phyloP scores from a whole-genome alignment of 1,284 basidiomycete genomes.

The Volvariella surrecta region DNA sequence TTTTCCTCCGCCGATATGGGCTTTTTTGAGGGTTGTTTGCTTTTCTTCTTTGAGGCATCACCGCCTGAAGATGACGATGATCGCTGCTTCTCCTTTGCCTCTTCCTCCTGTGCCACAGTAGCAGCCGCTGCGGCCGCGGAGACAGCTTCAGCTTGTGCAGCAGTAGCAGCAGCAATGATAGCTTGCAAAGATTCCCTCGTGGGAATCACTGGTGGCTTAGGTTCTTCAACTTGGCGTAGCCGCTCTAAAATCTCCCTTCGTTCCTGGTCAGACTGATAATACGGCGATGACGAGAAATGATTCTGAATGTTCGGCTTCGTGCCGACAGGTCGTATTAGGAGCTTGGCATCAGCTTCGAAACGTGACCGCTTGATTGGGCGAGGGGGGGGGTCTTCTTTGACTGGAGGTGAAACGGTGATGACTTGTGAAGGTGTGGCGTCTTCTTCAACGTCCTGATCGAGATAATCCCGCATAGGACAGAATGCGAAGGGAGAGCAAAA shows the following conservation, averaged over 20 bases:
- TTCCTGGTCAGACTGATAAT: too few species aligned
- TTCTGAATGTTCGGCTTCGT: too few species aligned
- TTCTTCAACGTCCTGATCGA: conserved; percentile 15
- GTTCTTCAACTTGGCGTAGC: too few species aligned
- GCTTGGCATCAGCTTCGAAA: too few species aligned
- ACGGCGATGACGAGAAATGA: too few species aligned
- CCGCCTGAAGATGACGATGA: conserved; percentile 22
- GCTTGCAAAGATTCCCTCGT: conserved; percentile 17
- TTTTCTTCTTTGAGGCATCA: conserved; percentile 25
- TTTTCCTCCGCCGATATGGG: conserved; percentile 42
- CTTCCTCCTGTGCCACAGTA: conserved; percentile 32
- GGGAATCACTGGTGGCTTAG: not conserved
- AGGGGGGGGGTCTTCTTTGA: too few species aligned
- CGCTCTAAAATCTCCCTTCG: too few species aligned
- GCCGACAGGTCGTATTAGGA: too few species aligned
- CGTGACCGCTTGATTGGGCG: too few species aligned
- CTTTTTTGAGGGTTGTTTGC: conserved; percentile 26
- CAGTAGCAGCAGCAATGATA: conserved; percentile 34
- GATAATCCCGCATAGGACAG: not conserved
- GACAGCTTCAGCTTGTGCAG: conserved; percentile 35
- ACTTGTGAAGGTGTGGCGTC: conserved; percentile 4
- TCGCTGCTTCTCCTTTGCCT: conserved; percentile 27
- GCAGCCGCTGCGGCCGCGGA: conserved; percentile 25
- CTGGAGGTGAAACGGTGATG: not conserved
- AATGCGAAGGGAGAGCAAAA: too few species aligned